Evolutionary conservation across 306 rosid species (phyloP), one percentile per base, ranked within the genome.

Genomic region (Potentilla sterilis): DNA sequence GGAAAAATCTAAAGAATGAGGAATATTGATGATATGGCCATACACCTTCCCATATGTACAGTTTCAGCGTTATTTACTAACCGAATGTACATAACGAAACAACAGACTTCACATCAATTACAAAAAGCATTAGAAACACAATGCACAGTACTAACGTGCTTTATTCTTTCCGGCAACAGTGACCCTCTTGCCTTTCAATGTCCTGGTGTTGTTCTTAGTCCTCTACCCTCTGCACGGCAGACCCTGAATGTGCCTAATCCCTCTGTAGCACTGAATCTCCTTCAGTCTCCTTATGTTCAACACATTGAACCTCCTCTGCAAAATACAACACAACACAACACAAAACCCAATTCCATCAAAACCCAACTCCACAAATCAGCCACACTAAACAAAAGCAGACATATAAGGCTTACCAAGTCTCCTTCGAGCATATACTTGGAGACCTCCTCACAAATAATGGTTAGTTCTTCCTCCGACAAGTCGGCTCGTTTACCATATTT

Each of bases 171-270:
- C 98, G 16, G 98, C 86, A 89, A 93, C 86, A 48, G 98, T 79
- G 70, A 93, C 89, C 77, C 75, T 89, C 88, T 93, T 93, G 75
- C 98, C 98, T 90, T 93, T 93, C 90, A 94, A 86, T 69, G 97
- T 94, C 81, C 97, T 79, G 78, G 96, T 90, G 80, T 94, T 94
- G 76, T 91, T 94, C 90, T 94, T 94, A 28, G 97, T 91, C 61
- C 92, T 90, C 78, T 94, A 97, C 40, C 97, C 98, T 79, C 98
- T 83, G 76, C 98, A 94, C 4, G 98, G 98, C 74, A 94, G 84
- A 12, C 98, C 96, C 75, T 90, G 91, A 81, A 86, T 91, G 72
- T 94, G 98, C 75, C 98, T 84, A 32, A 94, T 61, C 61, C 98
- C 98, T 84, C 98, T 76, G 65, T 94, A 94, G 75, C 98, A 94